Evolutionary conservation across 345 rosid species (phyloP).

Genomic region (Citrus mangshanensis): DNA sequence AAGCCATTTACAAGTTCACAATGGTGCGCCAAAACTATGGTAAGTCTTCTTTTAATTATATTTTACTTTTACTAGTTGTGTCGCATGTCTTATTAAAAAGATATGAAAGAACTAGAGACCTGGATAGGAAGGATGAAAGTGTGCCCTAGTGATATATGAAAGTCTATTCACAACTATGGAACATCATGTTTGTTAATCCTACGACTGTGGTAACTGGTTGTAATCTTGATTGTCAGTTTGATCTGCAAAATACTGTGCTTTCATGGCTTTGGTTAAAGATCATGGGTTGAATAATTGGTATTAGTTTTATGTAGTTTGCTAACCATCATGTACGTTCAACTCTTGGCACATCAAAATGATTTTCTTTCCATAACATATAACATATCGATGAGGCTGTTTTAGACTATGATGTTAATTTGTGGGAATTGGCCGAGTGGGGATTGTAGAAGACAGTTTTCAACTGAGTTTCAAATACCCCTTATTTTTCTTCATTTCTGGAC

Average conservation of each 20-base stretch:
- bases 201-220: background rate
- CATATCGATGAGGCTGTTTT: background rate
- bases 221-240: background rate
- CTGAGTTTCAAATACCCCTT: background rate
- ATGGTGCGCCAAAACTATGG: conserved; percentile 79
- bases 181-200: background rate
- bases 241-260: background rate
- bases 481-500: conserved; percentile 3
- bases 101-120: background rate
- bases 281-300: background rate
- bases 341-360: background rate
- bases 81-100: background rate
- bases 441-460: background rate
- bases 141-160: background rate
- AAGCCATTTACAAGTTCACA: conserved; percentile 76
- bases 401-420: background rate
- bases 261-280: background rate
- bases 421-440: background rate
- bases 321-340: background rate
- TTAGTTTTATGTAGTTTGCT: background rate
- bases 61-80: background rate
- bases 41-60: conserved; percentile 22
- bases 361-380: background rate
- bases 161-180: background rate
- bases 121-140: background rate